Evolutionary conservation across 164 flowering plant genomes (phyloP).

Genomic region (Stephania japonica): DNA sequence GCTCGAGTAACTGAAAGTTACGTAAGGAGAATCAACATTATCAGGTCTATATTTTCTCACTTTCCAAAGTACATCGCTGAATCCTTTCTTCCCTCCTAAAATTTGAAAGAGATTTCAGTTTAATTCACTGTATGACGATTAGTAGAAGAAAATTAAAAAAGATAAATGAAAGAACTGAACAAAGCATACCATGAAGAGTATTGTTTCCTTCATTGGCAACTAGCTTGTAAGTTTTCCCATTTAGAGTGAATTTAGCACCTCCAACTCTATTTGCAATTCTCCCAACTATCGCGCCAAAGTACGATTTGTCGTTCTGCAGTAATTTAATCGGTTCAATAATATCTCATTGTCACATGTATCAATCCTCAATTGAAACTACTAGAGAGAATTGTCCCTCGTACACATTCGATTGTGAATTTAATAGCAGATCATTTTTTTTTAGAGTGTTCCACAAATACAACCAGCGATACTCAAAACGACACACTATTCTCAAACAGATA

Average conservation of each 20-base stretch:
- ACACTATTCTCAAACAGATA: background rate
- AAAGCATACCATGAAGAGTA: constrained; percentile 46
- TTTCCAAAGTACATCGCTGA: constrained; percentile 48
- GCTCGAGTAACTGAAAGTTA: constrained; percentile 38
- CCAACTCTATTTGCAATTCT: constrained; percentile 72
- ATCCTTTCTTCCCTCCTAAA: constrained; percentile 55
- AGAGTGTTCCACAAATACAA: background rate
- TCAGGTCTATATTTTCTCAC: constrained; percentile 23
- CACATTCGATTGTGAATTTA: background rate
- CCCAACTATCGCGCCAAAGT: constrained; percentile 69
- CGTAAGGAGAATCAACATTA: constrained; percentile 21
- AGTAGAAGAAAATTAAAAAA: background rate
- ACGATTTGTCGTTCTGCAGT: constrained; percentile 54
- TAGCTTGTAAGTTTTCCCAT: constrained; percentile 48
- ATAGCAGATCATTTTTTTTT: no score
- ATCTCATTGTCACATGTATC: background rate
- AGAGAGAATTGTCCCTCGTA: background rate
- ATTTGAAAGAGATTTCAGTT: background rate
- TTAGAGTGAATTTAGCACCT: constrained; percentile 49
- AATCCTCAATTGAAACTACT: background rate
- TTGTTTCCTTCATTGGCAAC: constrained; percentile 59
- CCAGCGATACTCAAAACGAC: no score
- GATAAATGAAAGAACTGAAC: background rate
- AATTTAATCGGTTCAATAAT: background rate
- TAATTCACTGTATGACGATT: background rate